These are phyloP conservation scores for Hypholoma sublateritium DNA, from an alignment of 768 basidiomycete species.

Conservation along the genomic window DNA sequence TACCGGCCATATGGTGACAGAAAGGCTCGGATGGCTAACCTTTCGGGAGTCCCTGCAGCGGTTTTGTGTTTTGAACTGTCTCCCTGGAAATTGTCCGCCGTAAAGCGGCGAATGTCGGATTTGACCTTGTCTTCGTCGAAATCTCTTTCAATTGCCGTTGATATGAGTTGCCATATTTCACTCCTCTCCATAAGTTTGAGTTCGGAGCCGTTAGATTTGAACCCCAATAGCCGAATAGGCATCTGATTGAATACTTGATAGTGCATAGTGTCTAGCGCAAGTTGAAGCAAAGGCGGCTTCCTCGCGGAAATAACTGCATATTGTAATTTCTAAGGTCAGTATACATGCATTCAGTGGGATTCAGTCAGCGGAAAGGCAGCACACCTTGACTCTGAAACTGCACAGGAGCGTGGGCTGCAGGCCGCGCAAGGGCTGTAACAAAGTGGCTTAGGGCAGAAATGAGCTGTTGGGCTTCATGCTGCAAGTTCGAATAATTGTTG, in stretches of 20 bases:
- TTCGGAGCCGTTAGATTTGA: neutral
- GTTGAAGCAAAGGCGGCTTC: neutral
- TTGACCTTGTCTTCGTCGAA: neutral
- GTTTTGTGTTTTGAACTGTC: neutral
- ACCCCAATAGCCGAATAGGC: constrained; percentile 1
- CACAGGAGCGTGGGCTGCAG: neutral
- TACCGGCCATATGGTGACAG: neutral
- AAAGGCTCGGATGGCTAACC: neutral
- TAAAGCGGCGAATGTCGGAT: neutral
- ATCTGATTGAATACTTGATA: neutral
- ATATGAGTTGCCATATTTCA: neutral
- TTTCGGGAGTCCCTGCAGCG: neutral
- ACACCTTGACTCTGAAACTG: neutral
- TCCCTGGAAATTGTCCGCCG: neutral
- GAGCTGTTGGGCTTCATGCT: neutral
- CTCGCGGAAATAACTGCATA: neutral
- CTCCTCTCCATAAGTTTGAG: constrained; percentile 4
- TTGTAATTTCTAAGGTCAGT: neutral
- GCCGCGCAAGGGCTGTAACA: neutral
- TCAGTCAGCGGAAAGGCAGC: neutral
- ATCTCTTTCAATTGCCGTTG: neutral
- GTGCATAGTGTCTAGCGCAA: neutral
- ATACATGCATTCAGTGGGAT: too few relatives aligned
- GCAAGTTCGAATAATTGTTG: neutral
- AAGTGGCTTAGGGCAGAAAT: neutral